Percentiles rank a stretch among this genome's conserved stretches.
Conservation (phyloP, 495 filamentous ascomycete species). For the Penicillium simplicissimum region DNA sequence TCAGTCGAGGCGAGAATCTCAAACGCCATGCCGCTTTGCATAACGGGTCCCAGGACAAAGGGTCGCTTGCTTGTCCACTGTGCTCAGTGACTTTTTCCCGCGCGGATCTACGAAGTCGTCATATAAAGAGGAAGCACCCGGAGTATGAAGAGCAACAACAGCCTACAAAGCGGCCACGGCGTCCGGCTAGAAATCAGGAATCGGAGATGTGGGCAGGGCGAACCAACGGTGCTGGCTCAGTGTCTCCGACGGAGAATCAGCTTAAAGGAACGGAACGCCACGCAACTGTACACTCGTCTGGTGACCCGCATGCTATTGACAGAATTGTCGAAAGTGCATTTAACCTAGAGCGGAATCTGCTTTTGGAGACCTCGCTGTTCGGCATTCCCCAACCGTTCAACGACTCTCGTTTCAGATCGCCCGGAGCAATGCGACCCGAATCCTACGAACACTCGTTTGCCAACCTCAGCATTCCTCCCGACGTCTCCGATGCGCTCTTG, state of each 20-base stretch:
- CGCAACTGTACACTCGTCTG: neutral
- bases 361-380: constrained; percentile 19
- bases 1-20: constrained; percentile 43
- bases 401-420: neutral
- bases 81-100: constrained; percentile 38
- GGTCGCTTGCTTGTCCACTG: constrained; percentile 28
- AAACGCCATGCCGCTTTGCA: constrained; percentile 40
- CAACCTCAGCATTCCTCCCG: neutral
- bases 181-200: constrained; percentile 12
- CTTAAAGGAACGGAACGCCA: neutral
- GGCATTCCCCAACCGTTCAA: neutral
- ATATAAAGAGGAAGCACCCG: constrained; percentile 41
- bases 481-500: constrained; percentile 11
- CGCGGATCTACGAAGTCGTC: constrained; percentile 32
- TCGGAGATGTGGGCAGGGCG: neutral
- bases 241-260: constrained; percentile 7
- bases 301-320: constrained; percentile 10
- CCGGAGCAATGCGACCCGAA: constrained; percentile 2
- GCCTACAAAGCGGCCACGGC: constrained; percentile 9
- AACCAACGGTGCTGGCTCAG: neutral
- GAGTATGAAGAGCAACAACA: constrained; percentile 28
- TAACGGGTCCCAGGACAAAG: constrained; percentile 26
- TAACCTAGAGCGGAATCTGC: constrained; percentile 20
- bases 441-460: constrained; percentile 5
- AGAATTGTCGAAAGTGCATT: constrained; percentile 13